A percentile compares a stretch with the other conserved stretches of the same genome.
Evolutionary conservation across 2,329 filamentous ascomycete genomes (phyloP).

Genomic region (Fusarium sp.): DNA sequence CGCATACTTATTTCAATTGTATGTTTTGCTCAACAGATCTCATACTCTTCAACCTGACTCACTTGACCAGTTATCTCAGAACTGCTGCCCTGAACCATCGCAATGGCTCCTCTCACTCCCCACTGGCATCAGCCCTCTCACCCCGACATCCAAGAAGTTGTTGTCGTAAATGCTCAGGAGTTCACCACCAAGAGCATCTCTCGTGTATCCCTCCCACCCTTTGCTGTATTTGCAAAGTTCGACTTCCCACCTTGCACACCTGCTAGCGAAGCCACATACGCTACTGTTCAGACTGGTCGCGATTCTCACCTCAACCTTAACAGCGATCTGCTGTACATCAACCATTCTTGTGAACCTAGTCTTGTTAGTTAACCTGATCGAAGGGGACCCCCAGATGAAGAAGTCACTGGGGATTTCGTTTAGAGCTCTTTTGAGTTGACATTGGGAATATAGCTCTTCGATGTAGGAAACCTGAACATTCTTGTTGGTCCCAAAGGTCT

Average conservation of each 20-base stretch:
- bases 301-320: constrained; percentile 71
- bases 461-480: constrained; percentile 67
- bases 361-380: constrained; percentile 61
- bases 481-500: constrained; percentile 69
- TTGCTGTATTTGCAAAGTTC: constrained; percentile 74
- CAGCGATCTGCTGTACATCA: constrained; percentile 74
- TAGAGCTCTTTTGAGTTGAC: constrained; percentile 15
- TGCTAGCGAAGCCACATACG: constrained; percentile 69
- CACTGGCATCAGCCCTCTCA: constrained; percentile 72
- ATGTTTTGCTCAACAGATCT: background rate
- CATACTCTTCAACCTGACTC: background rate
- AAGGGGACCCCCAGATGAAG: constrained; percentile 26
- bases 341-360: constrained; percentile 75
- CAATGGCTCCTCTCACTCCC: constrained; percentile 68
- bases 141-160: constrained; percentile 64
- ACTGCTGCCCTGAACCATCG: constrained; percentile 10
- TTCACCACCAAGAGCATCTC: constrained; percentile 72
- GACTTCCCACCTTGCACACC: constrained; percentile 71
- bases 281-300: constrained; percentile 70
- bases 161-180: constrained; percentile 63
- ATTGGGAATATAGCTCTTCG: constrained; percentile 64
- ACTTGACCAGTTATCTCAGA: background rate
- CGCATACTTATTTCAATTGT: background rate
- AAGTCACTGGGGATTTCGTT: background rate
- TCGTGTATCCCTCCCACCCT: constrained; percentile 66